Base-by-base conservation (phyloP, 192 early-diverging fungal genomes). In the Coemansia sp. region DNA sequence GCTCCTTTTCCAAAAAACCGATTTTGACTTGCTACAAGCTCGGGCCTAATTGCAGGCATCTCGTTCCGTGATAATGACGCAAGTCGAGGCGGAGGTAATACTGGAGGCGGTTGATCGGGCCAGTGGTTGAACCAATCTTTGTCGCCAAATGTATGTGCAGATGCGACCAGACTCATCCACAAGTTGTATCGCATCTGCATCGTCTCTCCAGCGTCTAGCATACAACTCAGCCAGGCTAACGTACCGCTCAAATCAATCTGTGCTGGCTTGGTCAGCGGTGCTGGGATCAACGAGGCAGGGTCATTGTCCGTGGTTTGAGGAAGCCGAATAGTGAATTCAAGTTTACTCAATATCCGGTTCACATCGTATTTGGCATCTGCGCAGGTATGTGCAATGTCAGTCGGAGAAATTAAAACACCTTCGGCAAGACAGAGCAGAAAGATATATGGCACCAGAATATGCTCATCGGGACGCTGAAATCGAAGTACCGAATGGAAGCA, bases 391-490 rank as follows among this genome's bases (percentile, higher is more conserved):
- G 62, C 56, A 7, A 80, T 14, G 17, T 70, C 65, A 3, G 62
- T 45, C 21, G 72, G 77, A 3, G 69, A 58, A 11, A 68, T 66
- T 23, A 80, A 48, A 4, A 53, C 62, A 0, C 62, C 66, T 48
- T 80, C 77, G 3, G 60, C 65, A 8, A 80, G 67, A 39, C 77
- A 80, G 35, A 80, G 21, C 12, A 80, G 38, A 38, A 80, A 80
- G 57, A 67, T 62, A 29, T 80, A 80, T 1, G 77, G 77, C 25
- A 80, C 77, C 53, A 80, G 43, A 15, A 39, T 19, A 47, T 63
- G 58, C 53, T 62, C 65, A 32, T 38, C 48, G 8, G 79, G 79
- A n/a, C 73, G 65, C 12, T 43, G 11, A 19, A 81, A 81, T 45
- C 29, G 59, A 21, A 81, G 56, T 25, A 81, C 79, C 12, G 63